Evolutionary conservation across 2,329 filamentous ascomycete genomes (phyloP).

Genomic region (Hypoxylon sp.): DNA sequence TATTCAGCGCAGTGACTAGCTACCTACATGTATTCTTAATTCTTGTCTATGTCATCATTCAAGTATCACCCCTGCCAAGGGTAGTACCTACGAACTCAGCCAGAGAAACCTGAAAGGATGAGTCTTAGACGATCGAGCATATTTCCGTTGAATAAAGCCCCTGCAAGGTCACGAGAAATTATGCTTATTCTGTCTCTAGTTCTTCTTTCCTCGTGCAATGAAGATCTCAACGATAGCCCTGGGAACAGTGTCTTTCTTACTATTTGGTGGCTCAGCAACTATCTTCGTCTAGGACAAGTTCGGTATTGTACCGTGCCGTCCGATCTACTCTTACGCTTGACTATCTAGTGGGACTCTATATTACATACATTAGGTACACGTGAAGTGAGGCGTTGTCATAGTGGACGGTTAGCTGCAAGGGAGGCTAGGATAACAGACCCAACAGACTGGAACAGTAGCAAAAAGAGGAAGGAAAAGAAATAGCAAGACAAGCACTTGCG

Average conservation of each 20-base stretch:
- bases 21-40: background rate
- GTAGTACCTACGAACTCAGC: background rate
- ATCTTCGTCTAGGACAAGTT: constrained; percentile 23
- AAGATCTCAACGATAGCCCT: constrained; percentile 10
- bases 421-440: constrained; percentile 3
- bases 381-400: constrained; percentile 12
- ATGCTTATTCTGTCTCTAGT: constrained; percentile 3
- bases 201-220: background rate
- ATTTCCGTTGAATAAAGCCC: background rate
- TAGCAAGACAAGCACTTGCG: constrained; percentile 19
- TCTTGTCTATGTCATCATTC: constrained; percentile 9
- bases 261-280: constrained; percentile 32
- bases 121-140: background rate
- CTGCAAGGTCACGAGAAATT: background rate
- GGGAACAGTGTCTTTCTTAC: background rate
- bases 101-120: background rate
- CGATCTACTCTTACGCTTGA: constrained; percentile 8
- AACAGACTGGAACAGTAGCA: constrained; percentile 20
- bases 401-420: constrained; percentile 26
- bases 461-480: constrained; percentile 10
- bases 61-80: background rate
- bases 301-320: constrained; percentile 16
- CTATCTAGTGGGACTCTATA: constrained; percentile 1
- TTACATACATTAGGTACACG: constrained; percentile 13
- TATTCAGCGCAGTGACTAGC: constrained; percentile 17